phyloP scores from a whole-genome alignment of 106 monocot genomes.

The Phalaenopsis aphrodite region DNA sequence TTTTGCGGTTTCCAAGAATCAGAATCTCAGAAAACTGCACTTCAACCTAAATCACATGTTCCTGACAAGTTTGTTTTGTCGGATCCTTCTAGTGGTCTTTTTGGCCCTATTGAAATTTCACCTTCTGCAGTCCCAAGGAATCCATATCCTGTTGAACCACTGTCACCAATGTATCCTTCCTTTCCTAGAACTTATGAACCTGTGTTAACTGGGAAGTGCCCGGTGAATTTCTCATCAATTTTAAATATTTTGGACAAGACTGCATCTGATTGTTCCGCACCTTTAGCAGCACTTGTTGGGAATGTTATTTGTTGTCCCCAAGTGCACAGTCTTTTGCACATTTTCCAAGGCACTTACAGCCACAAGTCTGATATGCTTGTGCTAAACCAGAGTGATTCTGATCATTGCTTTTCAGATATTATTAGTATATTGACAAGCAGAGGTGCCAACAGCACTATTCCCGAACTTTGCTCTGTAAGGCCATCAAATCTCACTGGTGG shows the following conservation, averaged over 20 bases:
- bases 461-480: conserved; percentile 61
- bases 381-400: conserved; percentile 43
- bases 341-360: conserved; percentile 68
- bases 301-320: conserved; percentile 98
- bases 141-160: conserved; percentile 66
- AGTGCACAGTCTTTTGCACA: conserved; percentile 77
- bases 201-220: conserved; percentile 82
- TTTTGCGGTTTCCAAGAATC: conserved; percentile 44
- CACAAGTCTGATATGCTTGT: conserved; percentile 41
- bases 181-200: conserved; percentile 84
- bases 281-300: conserved; percentile 75
- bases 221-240: conserved; percentile 71
- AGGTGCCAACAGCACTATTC: conserved; percentile 78
- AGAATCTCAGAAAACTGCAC: conserved; percentile 35
- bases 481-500: conserved; percentile 70
- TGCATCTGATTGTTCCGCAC: conserved; percentile 88
- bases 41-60: conserved; percentile 35
- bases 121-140: conserved; percentile 69
- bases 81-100: conserved; percentile 70
- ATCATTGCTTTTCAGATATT: conserved; percentile 87
- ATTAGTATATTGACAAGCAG: conserved; percentile 71
- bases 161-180: conserved; percentile 90
- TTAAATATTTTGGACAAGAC: conserved; percentile 72
- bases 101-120: conserved; percentile 91
- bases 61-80: conserved; percentile 64